Conservation (phyloP, 2,329 filamentous ascomycete genomes). For the Ciborinia camelliae region DNA sequence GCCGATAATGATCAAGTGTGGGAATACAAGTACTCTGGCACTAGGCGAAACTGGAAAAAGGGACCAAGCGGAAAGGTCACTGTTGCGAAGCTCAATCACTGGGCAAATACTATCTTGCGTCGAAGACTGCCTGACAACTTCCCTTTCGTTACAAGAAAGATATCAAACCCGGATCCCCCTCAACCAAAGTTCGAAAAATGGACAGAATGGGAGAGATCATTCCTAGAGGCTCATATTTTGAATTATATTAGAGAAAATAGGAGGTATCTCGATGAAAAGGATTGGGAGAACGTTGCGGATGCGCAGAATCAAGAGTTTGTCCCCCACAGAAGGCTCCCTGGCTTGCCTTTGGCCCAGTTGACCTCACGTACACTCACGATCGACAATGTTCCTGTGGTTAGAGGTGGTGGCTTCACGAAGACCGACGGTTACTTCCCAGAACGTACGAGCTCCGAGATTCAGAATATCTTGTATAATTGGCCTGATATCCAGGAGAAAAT, state of each 20-base stretch:
- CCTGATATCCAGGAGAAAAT: constrained; percentile 9
- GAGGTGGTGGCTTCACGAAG: background rate
- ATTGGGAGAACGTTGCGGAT: background rate
- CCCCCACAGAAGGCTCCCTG: background rate
- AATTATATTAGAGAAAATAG: background rate
- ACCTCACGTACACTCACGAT: constrained; percentile 9
- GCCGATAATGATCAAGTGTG: background rate
- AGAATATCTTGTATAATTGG: constrained; percentile 6
- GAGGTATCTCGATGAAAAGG: background rate
- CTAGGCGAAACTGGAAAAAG: background rate
- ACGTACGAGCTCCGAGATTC: background rate
- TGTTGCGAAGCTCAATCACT: background rate
- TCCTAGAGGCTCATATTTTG: background rate
- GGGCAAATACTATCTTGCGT: constrained; percentile 7
- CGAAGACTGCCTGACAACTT: constrained; percentile 7
- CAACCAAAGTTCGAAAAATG: background rate
- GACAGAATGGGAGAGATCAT: background rate
- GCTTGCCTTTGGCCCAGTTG: background rate
- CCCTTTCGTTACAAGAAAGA: background rate
- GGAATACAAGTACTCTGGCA: constrained; percentile 3
- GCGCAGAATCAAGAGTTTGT: background rate
- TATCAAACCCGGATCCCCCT: background rate
- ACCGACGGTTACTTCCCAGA: background rate
- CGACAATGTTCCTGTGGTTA: background rate
- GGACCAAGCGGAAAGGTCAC: background rate